Base-by-base conservation (phyloP, 1,284 basidiomycete species). In the Neonothopanus nambi region DNA sequence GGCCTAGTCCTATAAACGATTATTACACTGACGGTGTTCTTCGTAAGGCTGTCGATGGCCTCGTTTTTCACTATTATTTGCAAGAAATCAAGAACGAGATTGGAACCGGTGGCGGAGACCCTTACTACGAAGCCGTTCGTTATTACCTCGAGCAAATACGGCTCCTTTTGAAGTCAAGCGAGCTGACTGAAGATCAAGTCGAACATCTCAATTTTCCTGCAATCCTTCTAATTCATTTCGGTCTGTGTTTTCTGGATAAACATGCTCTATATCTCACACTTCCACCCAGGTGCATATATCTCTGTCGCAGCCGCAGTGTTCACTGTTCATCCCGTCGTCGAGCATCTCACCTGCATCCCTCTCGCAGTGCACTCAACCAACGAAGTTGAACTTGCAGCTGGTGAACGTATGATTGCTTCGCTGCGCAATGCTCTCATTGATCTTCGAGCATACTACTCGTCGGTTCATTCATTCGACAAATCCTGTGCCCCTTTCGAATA, bases 331-430 rank as follows among this genome's bases (percentile, higher is more conserved):
- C 45, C 45, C 6, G 17, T 38, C 13, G 24, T 39, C 2, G 46
- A 53, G 30, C 46, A 53, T 6, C 45, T 53, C 17, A 33, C 45
- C 0, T 47, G 46, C 24, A 40, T 47, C 18, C 46, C 42, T 5
- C 43, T 52, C 11, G 20, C 36, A 23, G 43, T 21, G 7, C 51
- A 52, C 21, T 33, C 41, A 9, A 33, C 51, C n/a, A 46, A 52
- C 18, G 11, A 33, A 6, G 24, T 18, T 12, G 23, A 47, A 11
- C 18, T 38, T 26, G 38, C 33, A n/a, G 48, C 55, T 5, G 51
- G 55, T 41, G 28, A 41, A 35, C 44, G 55, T 15, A 41, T 53
- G 12, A n/a, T 59, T 1, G 44, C 55, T 37, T 55, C 55, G 23
- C 38, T 59, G 9, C 52, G 52, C 23, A 39, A 57, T 12, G 51